phyloP scores from a whole-genome alignment of 2,329 filamentous ascomycete genomes.

The Pestalotiopsis sp. region DNA sequence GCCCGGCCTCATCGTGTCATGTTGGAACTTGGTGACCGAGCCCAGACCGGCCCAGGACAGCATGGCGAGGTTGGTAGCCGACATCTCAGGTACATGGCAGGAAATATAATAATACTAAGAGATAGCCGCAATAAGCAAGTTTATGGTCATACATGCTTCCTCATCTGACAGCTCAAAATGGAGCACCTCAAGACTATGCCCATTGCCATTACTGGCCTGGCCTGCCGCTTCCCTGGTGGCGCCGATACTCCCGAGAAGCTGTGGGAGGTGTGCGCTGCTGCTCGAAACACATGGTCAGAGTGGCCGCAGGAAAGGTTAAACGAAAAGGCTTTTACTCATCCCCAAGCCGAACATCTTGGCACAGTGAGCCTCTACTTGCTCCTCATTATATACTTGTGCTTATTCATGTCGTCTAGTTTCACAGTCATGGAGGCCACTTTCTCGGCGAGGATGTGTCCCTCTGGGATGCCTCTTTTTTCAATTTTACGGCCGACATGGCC shows the following conservation, averaged over 20 bases:
- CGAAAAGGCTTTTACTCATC: slow-evolving; percentile 1
- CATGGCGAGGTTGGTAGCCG: background rate
- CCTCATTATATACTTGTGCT: background rate
- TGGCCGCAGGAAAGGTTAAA: slow-evolving; percentile 5
- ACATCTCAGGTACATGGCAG: background rate
- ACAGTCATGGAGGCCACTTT: slow-evolving; percentile 6
- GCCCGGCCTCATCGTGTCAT: background rate
- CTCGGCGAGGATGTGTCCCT: slow-evolving; percentile 4
- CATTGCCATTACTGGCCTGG: slow-evolving; percentile 15
- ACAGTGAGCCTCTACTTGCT: background rate
- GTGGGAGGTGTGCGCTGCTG: slow-evolving; percentile 12
- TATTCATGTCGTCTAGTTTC: slow-evolving; percentile 1
- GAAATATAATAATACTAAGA: background rate
- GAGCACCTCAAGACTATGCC: slow-evolving; percentile 8
- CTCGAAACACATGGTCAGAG: slow-evolving; percentile 6
- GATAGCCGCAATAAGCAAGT: background rate
- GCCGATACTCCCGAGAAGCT: slow-evolving; percentile 12
- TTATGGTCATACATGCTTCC: background rate
- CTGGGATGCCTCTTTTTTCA: slow-evolving; percentile 14
- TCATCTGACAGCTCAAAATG: slow-evolving; percentile 1
- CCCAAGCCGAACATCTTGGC: slow-evolving; percentile 9
- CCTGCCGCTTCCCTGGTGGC: slow-evolving; percentile 13
- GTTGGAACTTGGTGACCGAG: background rate
- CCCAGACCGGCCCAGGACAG: background rate
- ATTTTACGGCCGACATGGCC: slow-evolving; percentile 13